Conservation (phyloP, 2,329 filamentous ascomycete genomes). For the Alternaria postmessia region DNA sequence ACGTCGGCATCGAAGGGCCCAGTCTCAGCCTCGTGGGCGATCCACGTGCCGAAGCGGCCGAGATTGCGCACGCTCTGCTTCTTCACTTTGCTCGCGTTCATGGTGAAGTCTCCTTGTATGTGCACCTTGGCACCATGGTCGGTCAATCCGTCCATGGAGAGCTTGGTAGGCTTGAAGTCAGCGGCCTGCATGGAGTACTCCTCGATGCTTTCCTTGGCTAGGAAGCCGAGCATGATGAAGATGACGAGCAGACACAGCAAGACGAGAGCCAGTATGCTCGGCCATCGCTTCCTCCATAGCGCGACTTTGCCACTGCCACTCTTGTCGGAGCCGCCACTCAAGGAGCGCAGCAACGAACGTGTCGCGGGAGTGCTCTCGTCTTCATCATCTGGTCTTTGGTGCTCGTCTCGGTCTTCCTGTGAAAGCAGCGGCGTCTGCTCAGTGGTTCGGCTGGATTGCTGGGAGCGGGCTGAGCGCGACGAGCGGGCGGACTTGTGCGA, state of each 20-base stretch:
- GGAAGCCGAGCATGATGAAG: constrained; percentile 82
- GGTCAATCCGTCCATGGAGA: constrained; percentile 88
- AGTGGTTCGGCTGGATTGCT: constrained; percentile 43
- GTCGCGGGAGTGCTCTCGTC: constrained; percentile 41
- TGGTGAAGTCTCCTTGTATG: constrained; percentile 80
- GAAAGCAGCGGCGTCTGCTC: constrained; percentile 54
- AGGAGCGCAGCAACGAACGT: constrained; percentile 47
- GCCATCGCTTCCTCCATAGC: constrained; percentile 68
- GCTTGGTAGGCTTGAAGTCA: constrained; percentile 80
- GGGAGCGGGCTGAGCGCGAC: constrained; percentile 42
- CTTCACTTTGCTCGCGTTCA: constrained; percentile 79
- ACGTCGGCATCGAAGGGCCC: constrained; percentile 76
- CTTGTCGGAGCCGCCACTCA: constrained; percentile 35
- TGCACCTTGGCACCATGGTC: constrained; percentile 78
- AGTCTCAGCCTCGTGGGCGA: constrained; percentile 78
- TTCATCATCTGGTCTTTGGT: constrained; percentile 29
- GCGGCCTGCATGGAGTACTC: constrained; percentile 86
- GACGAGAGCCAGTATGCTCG: constrained; percentile 76
- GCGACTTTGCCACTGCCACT: constrained; percentile 33
- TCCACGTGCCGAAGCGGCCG: constrained; percentile 79
- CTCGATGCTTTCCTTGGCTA: constrained; percentile 80
- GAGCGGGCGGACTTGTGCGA: constrained; percentile 49
- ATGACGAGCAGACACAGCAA: constrained; percentile 70
- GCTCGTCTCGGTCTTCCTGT: constrained; percentile 34
- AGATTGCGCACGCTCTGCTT: constrained; percentile 76